These are phyloP conservation scores for Sugiyamaella grinbergsii DNA, from an alignment of 1,139 yeast genomes.

Conservation along the genomic window DNA sequence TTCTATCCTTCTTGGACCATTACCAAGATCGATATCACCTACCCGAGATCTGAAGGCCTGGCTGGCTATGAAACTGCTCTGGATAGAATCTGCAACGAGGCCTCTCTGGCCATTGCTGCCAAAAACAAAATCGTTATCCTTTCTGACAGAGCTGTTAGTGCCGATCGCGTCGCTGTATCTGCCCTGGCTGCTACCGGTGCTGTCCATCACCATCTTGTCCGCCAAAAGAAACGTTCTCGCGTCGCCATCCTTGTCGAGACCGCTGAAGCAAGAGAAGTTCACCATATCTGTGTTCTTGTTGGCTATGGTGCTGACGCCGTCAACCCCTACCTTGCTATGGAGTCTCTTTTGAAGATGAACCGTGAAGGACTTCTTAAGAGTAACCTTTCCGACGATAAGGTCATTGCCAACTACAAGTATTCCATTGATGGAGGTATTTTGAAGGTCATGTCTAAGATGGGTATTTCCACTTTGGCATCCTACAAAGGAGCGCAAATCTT, in stretches of 20 bases:
- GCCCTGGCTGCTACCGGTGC: constrained; percentile 97
- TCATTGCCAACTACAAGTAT: constrained; percentile 74
- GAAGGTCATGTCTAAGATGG: constrained; percentile 99
- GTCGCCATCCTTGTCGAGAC: constrained; percentile 91
- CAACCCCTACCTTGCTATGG: constrained; percentile 91
- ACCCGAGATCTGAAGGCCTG: constrained; percentile 76
- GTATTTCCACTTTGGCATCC: constrained; percentile 94
- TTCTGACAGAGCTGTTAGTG: constrained; percentile 65
- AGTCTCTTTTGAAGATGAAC: constrained; percentile 82
- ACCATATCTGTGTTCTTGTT: constrained; percentile 88
- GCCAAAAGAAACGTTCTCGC: constrained; percentile 94
- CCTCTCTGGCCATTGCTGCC: constrained; percentile 80
- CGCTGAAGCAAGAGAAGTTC: constrained; percentile 97
- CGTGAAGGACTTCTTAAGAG: constrained; percentile 71
- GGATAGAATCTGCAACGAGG: constrained; percentile 84
- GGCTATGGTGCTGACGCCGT: constrained; percentile 98
- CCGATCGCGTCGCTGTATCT: constrained; percentile 73
- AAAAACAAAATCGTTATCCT: constrained; percentile 73
- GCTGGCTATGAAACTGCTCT: constrained; percentile 83
- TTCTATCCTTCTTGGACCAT: constrained; percentile 88
- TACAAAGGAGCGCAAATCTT: constrained; percentile 99
- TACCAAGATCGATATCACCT: constrained; percentile 85
- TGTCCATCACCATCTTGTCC: constrained; percentile 92
- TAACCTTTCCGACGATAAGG: constrained; percentile 55
- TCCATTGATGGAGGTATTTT: constrained; percentile 88